phyloP scores from a whole-genome alignment of 768 basidiomycete genomes.

The Termitomyces titanicus region DNA sequence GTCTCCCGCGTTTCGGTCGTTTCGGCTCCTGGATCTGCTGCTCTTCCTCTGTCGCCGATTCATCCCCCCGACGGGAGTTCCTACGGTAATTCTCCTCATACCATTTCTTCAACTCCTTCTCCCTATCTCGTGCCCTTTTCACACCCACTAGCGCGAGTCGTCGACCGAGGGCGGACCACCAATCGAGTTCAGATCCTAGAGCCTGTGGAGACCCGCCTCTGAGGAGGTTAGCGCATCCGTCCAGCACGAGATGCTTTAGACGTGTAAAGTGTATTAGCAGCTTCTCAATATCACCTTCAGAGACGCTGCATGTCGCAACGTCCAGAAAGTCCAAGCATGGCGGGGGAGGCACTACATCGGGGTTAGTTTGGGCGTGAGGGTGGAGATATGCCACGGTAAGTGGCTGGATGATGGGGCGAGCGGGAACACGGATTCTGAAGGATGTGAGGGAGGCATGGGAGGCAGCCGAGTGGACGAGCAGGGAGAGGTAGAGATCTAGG shows the following conservation, averaged over 20 bases:
- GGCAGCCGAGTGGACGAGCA: constrained; percentile 40
- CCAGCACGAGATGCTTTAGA: constrained; percentile 67
- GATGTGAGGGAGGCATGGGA: constrained; percentile 51
- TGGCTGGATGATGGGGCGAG: constrained; percentile 49
- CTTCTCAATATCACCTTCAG: constrained; percentile 48
- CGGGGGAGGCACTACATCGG: constrained; percentile 27
- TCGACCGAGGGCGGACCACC: constrained; percentile 13
- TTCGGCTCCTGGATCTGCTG: constrained; percentile 11
- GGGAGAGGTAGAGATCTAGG: constrained; percentile 47
- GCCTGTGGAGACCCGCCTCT: constrained; percentile 47
- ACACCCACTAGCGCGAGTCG: constrained; percentile 59
- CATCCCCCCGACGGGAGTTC: neutral
- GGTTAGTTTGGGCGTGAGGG: neutral
- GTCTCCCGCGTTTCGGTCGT: constrained; percentile 42
- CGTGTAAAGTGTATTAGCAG: constrained; percentile 46
- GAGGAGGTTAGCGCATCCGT: constrained; percentile 57
- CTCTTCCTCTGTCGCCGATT: constrained; percentile 10
- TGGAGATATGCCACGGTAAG: constrained; percentile 17
- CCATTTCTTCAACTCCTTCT: constrained; percentile 56
- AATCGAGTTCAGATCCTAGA: neutral
- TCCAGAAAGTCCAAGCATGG: constrained; percentile 64
- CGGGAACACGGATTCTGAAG: constrained; percentile 71
- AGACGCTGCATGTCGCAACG: constrained; percentile 65
- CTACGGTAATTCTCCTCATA: constrained; percentile 26
- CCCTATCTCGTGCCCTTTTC: constrained; percentile 59